phyloP scores from a whole-genome alignment of 768 basidiomycete genomes.

The Mycena polygramma region DNA sequence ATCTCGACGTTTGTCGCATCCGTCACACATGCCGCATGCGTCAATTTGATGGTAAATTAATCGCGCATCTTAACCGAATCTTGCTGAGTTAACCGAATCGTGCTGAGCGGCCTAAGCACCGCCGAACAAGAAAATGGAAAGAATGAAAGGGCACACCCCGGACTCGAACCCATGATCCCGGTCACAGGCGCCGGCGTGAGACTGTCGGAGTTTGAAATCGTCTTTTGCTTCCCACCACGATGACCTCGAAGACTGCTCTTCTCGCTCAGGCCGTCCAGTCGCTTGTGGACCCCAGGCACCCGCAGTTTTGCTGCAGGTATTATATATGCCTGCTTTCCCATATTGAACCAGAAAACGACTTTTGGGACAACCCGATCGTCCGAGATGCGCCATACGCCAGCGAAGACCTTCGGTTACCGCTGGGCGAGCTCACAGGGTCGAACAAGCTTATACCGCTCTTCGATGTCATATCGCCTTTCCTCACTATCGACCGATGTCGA shows the following conservation, averaged over 20 bases:
- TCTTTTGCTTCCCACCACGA: background rate
- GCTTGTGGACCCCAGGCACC: conserved; percentile 18
- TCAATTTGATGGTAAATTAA: no score
- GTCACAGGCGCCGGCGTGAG: no score
- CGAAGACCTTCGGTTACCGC: conserved; percentile 10
- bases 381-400: conserved; percentile 24
- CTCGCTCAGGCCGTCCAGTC: conserved; percentile 28
- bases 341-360: conserved; percentile 8
- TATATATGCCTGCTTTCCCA: conserved; percentile 29
- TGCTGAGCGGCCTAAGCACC: no score
- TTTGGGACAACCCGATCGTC: conserved; percentile 30
- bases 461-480: conserved; percentile 21
- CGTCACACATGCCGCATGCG: no score
- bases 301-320: conserved; percentile 32
- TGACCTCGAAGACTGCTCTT: conserved; percentile 15
- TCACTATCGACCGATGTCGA: conserved; percentile 24
- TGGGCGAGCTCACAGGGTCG: background rate
- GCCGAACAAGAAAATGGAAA: no score
- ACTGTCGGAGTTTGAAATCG: no score
- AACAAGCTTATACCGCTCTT: conserved; percentile 17
- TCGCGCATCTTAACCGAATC: no score
- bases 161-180: no score
- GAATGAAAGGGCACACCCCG: no score
- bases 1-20: no score
- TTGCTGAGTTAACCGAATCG: no score